Percentiles rank a stretch among this genome's conserved stretches.
phyloP scores from a whole-genome alignment of 495 filamentous ascomycete species.

The Trichoderma asperelloides region DNA sequence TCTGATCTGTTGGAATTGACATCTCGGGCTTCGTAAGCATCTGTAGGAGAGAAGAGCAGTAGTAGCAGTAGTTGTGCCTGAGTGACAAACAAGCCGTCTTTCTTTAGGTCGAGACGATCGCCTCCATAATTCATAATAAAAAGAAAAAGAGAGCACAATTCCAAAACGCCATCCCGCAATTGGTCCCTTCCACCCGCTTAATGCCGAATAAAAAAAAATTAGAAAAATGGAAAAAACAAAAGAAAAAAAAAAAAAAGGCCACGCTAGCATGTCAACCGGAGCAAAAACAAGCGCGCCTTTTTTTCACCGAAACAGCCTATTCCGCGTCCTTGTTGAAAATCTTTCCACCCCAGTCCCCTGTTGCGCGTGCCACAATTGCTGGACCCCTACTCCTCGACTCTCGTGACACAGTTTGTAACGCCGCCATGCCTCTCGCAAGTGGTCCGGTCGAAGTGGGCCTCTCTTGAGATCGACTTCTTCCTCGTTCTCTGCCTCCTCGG shows the following conservation, averaged over 20 bases:
- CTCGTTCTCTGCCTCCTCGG: conserved; percentile 21
- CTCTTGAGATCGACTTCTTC: conserved; percentile 34
- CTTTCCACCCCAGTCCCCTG: conserved; percentile 52
- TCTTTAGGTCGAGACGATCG: not conserved
- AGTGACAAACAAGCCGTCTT: not conserved
- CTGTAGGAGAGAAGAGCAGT: not conserved
- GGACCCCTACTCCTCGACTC: conserved; percentile 61
- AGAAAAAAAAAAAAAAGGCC: not conserved
- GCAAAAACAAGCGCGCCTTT: not conserved
- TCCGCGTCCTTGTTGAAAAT: conserved; percentile 52
- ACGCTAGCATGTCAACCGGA: not conserved
- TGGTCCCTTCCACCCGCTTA: not conserved
- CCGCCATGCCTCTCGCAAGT: conserved; percentile 70
- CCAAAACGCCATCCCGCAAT: not conserved
- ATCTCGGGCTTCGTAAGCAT: not conserved
- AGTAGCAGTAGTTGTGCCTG: too few relatives aligned
- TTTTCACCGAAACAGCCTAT: conserved; percentile 53
- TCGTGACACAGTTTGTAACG: conserved; percentile 63
- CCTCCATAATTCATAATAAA: not conserved
- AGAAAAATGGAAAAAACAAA: not conserved
- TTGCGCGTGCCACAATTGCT: conserved; percentile 57
- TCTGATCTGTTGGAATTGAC: not conserved
- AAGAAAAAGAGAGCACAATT: not conserved
- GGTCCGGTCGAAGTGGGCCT: conserved; percentile 70
- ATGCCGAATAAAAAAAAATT: not conserved